Base-by-base conservation (phyloP, 768 basidiomycete genomes). In the Aureoboletus auriporus region DNA sequence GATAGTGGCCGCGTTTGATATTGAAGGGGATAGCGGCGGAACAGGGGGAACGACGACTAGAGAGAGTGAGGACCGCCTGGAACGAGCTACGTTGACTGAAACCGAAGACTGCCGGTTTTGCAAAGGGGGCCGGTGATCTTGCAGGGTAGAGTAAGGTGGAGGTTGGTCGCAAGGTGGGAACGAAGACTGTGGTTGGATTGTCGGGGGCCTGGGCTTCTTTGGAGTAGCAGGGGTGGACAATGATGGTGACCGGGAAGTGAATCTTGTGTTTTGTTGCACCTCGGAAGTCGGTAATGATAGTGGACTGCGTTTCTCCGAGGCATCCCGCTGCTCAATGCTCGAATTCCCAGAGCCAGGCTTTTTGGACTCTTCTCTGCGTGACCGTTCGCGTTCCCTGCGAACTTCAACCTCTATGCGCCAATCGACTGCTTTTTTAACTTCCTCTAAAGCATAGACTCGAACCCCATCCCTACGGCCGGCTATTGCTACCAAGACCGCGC, bases 401-500 rank as follows among this genome's bases (percentile, higher is more conserved):
- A 85, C 67, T 64, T 92, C 90, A 23, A 83, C 76, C 7, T 93
- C 90, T 53, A 92, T 81, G 14, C 90, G 78, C 89, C 89, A 92
- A 65, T 93, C 90, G 6, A 93, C 83, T 3, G 84, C 86, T 61
- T 84, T 88, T 65, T 83, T 87, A 11, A 93, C 79, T 59, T 93
- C 90, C 50, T 92, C 89, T 13, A 93, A 72, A 14, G 90, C 90
- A 64, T 93, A 93, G 14, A 93, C 90, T 31, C 90, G 78, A 38
- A 93, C 89, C 4, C 90, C 89, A 53, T 92, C 89, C 56, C 90
- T 72, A 52, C 90, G 73, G 8, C 90, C 90, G 13, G 91, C 91
- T 52, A 93, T 90, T 11, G 90, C 89, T 8, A 93, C 90, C n/a
- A 93, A 70, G 0, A 93, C 89, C 7, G 89, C 90, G 28, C 90